phyloP scores from a whole-genome alignment of 2,329 filamentous ascomycete species.

The Mycosphaerella sp. region DNA sequence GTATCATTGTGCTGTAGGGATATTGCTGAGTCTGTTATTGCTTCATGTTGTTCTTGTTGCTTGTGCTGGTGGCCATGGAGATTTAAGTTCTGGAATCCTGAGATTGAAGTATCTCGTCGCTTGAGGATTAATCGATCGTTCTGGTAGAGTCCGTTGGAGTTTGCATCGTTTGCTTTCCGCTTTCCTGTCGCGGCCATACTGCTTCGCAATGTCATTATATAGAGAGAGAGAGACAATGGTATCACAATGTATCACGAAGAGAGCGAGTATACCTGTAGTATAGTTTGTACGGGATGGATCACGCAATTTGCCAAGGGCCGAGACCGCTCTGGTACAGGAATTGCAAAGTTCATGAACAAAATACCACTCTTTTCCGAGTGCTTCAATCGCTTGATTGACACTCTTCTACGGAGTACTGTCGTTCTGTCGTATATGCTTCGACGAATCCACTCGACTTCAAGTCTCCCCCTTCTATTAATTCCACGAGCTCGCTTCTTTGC shows the following conservation, averaged over 20 bases:
- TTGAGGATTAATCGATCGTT: constrained; percentile 5
- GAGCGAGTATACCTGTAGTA: neutral
- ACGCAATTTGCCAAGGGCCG: neutral
- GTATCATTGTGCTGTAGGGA: neutral
- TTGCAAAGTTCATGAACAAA: no score
- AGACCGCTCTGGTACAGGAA: neutral
- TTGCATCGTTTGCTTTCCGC: constrained; percentile 4
- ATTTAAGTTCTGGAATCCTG: neutral
- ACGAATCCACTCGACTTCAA: no score
- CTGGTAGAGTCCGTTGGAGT: constrained; percentile 1
- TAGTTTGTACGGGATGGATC: neutral
- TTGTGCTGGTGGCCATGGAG: neutral
- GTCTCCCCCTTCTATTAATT: no score
- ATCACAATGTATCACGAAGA: neutral
- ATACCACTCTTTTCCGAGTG: no score
- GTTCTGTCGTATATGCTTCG: no score
- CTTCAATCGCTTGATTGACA: no score
- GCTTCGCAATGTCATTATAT: neutral
- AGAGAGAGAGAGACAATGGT: neutral
- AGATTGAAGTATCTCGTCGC: constrained; percentile 1
- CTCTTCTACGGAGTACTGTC: no score
- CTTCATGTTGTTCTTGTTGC: neutral
- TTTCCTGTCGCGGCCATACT: constrained; percentile 1
- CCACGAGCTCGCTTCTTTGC: no score
- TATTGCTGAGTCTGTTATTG: neutral